Conservation (phyloP, 2,329 filamentous ascomycete genomes). For the Neonectria faginata region DNA sequence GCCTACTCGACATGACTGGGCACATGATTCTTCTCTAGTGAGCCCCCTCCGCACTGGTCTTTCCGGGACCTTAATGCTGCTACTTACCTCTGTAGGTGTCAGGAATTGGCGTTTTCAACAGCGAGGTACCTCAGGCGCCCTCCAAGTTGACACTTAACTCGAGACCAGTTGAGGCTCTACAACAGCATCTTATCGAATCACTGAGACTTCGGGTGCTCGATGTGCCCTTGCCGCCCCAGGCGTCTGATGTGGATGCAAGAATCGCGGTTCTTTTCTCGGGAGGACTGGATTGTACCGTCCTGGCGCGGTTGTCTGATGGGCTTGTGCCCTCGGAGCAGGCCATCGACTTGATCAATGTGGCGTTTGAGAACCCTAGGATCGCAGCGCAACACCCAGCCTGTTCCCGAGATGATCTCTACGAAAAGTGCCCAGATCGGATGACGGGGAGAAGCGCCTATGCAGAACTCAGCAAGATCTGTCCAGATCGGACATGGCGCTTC, state of each 20-base stretch:
- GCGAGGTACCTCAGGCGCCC: constrained; percentile 53
- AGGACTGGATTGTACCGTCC: constrained; percentile 89
- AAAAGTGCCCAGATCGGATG: constrained; percentile 88
- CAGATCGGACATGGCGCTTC: constrained; percentile 82
- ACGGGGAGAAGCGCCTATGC: constrained; percentile 84
- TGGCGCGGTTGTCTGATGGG: constrained; percentile 85
- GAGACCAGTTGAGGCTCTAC: constrained; percentile 64
- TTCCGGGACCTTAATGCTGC: constrained; percentile 44
- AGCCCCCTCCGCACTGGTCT: constrained; percentile 47
- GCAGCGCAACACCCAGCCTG: constrained; percentile 63
- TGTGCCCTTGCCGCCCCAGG: constrained; percentile 69
- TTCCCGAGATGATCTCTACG: constrained; percentile 66
- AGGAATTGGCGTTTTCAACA: constrained; percentile 66
- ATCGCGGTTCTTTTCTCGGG: constrained; percentile 92
- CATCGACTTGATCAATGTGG: constrained; percentile 93
- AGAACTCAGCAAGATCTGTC: constrained; percentile 79
- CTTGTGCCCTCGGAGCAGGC: constrained; percentile 74
- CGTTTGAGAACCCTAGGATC: constrained; percentile 91
- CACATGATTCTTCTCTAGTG: constrained; percentile 57
- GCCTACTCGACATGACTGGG: constrained; percentile 48
- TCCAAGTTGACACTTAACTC: constrained; percentile 49
- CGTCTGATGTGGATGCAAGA: constrained; percentile 56
- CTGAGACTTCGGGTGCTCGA: constrained; percentile 72
- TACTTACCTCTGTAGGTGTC: constrained; percentile 64
- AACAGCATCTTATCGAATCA: constrained; percentile 68